phyloP scores from a whole-genome alignment of 345 rosid species.

The Ceriops tagal region DNA sequence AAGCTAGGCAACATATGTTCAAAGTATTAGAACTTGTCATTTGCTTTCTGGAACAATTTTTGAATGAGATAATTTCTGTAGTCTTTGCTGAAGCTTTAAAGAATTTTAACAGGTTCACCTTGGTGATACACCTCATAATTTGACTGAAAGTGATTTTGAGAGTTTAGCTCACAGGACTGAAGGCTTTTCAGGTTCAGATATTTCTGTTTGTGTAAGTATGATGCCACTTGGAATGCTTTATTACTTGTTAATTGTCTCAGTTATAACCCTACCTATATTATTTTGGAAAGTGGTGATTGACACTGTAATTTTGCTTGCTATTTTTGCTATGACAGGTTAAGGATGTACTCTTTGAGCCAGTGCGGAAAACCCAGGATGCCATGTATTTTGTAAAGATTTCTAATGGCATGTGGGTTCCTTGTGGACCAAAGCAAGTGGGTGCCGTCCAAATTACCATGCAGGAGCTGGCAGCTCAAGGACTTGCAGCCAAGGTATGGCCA shows the following conservation, averaged over 20 bases:
- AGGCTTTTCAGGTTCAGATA: constrained; percentile 93
- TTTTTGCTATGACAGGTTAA: constrained; percentile 50
- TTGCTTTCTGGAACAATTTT: background rate
- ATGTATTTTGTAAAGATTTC: constrained; percentile 57
- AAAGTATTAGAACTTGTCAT: constrained; percentile 41
- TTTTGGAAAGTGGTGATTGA: background rate
- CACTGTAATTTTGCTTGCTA: background rate
- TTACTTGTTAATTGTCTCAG: background rate
- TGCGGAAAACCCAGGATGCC: constrained; percentile 84
- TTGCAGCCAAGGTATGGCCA: constrained; percentile 53
- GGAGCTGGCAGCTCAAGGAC: constrained; percentile 72
- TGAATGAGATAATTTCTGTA: background rate
- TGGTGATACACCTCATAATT: constrained; percentile 86
- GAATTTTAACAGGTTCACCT: constrained; percentile 59
- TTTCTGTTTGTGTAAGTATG: constrained; percentile 75
- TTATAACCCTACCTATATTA: background rate
- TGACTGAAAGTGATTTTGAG: constrained; percentile 80
- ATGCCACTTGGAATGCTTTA: background rate
- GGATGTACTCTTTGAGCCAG: constrained; percentile 90
- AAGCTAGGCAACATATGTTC: constrained; percentile 90
- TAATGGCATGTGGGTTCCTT: constrained; percentile 68
- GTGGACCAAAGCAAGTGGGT: constrained; percentile 75
- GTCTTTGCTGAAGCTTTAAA: constrained; percentile 4
- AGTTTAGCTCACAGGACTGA: constrained; percentile 66
- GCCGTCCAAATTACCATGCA: constrained; percentile 72